A percentile compares a stretch with the other conserved stretches of the same genome.
These are phyloP conservation scores for Volvox reticuliferus DNA, from an alignment of 139 green algal genomes.

Conservation along the genomic window DNA sequence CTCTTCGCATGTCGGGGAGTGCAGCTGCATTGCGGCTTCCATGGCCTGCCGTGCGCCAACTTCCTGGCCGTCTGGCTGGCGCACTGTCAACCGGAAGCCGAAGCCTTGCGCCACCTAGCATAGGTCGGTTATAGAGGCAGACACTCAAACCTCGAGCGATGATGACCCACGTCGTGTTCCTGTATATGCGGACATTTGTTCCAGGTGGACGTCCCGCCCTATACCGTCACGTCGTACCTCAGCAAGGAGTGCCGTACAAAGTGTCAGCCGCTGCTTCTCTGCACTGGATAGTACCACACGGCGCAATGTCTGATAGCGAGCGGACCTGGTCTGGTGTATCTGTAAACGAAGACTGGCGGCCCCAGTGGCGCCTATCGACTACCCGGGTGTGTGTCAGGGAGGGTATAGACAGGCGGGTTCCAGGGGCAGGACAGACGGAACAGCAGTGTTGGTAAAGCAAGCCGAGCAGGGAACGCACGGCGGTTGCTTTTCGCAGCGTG, in stretches of 20 bases:
- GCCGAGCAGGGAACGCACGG: too few species aligned
- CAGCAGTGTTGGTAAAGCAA: too few species aligned
- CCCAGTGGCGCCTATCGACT: slow-evolving; percentile 39
- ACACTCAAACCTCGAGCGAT: too few species aligned
- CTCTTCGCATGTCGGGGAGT: neutral
- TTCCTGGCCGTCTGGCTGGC: neutral
- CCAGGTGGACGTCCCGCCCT: too few species aligned
- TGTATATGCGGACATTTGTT: too few species aligned
- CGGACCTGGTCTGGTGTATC: slow-evolving; percentile 7
- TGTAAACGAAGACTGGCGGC: slow-evolving; percentile 23
- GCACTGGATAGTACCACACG: slow-evolving; percentile 26
- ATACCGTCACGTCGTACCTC: neutral
- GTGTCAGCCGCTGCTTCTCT: slow-evolving; percentile 26
- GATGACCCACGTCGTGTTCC: too few species aligned
- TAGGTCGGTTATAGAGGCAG: neutral
- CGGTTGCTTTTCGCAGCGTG: too few species aligned
- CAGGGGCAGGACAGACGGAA: too few species aligned
- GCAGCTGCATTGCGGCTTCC: neutral
- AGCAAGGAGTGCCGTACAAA: slow-evolving; percentile 17
- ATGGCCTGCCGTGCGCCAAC: slow-evolving; percentile 20
- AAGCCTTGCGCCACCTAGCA: slow-evolving; percentile 38
- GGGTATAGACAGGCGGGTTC: too few species aligned
- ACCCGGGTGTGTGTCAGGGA: neutral
- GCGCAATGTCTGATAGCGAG: neutral
- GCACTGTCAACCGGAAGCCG: slow-evolving; percentile 23